These are phyloP conservation scores for Leptodermis oblonga DNA, from an alignment of 257 asterid species.

Conservation along the genomic window DNA sequence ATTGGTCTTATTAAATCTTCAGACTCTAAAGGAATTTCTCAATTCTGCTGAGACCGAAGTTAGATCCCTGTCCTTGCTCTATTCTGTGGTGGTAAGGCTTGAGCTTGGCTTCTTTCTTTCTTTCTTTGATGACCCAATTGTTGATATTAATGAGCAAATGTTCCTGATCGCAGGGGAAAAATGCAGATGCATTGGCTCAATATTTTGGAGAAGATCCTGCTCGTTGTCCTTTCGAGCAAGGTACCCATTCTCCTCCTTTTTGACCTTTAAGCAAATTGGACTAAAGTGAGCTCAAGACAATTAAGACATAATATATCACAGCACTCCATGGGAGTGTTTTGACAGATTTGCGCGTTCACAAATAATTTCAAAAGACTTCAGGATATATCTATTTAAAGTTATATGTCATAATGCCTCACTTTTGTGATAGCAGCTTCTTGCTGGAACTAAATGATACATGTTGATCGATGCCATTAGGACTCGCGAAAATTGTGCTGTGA, in stretches of 20 bases:
- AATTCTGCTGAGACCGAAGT: constrained; percentile 64
- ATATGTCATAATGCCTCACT: not conserved
- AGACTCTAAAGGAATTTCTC: constrained; percentile 66
- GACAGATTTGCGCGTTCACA: not conserved
- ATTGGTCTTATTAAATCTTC: constrained; percentile 16
- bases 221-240: constrained; percentile 88
- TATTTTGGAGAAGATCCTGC: constrained; percentile 93
- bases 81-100: constrained; percentile 62
- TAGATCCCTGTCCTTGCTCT: constrained; percentile 64
- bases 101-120: constrained; percentile 8
- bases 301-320: not conserved
- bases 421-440: not conserved
- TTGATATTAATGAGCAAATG: not conserved
- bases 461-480: not conserved
- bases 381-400: not conserved
- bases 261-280: not conserved
- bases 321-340: not conserved
- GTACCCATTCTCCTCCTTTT: constrained; percentile 27
- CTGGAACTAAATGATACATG: not conserved
- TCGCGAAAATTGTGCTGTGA: too few relatives aligned
- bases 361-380: not conserved
- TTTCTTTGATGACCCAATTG: not conserved
- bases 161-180: constrained; percentile 52
- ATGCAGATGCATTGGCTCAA: constrained; percentile 79
- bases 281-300: not conserved